These are phyloP conservation scores for Pyrus pyrifolia DNA, from an alignment of 306 rosid genomes.

Conservation along the genomic window DNA sequence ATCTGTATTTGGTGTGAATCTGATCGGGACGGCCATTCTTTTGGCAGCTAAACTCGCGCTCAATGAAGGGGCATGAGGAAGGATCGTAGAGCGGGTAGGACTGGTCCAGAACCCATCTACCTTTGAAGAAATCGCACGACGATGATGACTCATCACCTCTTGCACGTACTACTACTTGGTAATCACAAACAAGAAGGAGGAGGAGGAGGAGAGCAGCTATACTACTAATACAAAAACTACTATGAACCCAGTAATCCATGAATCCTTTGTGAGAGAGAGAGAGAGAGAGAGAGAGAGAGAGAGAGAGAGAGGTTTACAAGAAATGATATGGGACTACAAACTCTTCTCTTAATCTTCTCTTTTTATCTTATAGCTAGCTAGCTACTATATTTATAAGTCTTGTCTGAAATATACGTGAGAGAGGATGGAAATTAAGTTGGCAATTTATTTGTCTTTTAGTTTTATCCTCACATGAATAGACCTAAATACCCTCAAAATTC, in stretches of 20 bases:
- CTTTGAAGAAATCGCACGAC: conserved; percentile 53
- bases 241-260: conserved; percentile 16
- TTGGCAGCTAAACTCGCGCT: conserved; percentile 68
- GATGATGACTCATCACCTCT: not conserved
- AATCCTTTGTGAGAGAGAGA: not conserved
- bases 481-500: too few species aligned
- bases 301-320: not conserved
- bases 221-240: not conserved
- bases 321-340: not conserved
- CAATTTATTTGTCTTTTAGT: not conserved
- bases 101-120: conserved; percentile 58
- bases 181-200: not conserved
- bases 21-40: conserved; percentile 74
- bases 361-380: not conserved
- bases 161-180: not conserved
- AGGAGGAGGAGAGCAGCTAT: not conserved
- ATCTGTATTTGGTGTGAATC: conserved; percentile 52
- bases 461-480: not conserved
- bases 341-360: not conserved
- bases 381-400: not conserved
- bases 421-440: not conserved
- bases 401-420: not conserved
- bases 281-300: not conserved
- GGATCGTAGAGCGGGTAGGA: conserved; percentile 58
- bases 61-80: conserved; percentile 56